A percentile compares a stretch with the other conserved stretches of the same genome.
These are phyloP conservation scores for Metschnikowia dekortorum DNA, from an alignment of 805 yeast species.

Conservation along the genomic window DNA sequence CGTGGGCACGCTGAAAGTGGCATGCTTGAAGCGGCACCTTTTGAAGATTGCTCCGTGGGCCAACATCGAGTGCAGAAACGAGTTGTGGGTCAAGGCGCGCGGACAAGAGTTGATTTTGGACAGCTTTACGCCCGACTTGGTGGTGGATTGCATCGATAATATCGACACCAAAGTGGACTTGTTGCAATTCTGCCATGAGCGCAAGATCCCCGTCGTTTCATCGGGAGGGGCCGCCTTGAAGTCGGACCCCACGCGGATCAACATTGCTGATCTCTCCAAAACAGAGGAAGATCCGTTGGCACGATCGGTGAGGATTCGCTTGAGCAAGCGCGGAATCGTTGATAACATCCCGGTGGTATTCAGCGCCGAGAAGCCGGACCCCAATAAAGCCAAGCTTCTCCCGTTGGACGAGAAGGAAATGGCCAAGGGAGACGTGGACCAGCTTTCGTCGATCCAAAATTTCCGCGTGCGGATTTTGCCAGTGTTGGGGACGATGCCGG, in stretches of 20 bases:
- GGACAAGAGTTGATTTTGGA: constrained; percentile 58
- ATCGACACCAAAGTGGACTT: constrained; percentile 95
- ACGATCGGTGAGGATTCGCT: constrained; percentile 76
- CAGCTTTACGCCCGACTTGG: constrained; percentile 60
- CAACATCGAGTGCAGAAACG: constrained; percentile 69
- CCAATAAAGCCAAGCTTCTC: constrained; percentile 80
- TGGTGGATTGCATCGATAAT: constrained; percentile 95
- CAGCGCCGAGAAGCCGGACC: constrained; percentile 95
- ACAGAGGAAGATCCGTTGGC: constrained; percentile 95
- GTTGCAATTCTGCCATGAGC: constrained; percentile 62
- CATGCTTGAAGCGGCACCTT: constrained; percentile 67
- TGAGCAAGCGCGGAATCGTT: constrained; percentile 72
- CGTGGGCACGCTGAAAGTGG: constrained; percentile 90
- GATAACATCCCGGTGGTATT: constrained; percentile 82
- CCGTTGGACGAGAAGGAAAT: constrained; percentile 83
- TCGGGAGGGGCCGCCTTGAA: constrained; percentile 98
- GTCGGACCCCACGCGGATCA: constrained; percentile 89
- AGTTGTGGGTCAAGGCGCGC: constrained; percentile 66
- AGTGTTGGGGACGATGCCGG: constrained; percentile 95
- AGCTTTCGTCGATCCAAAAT: constrained; percentile 79
- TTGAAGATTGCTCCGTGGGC: constrained; percentile 90
- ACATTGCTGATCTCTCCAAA: constrained; percentile 80
- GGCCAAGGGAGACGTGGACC: constrained; percentile 78
- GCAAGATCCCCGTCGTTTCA: constrained; percentile 65
- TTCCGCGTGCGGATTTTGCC: constrained; percentile 94